These are phyloP conservation scores for Conticribra guillardii DNA, from an alignment of 108 stramenopile species.

Conservation along the genomic window DNA sequence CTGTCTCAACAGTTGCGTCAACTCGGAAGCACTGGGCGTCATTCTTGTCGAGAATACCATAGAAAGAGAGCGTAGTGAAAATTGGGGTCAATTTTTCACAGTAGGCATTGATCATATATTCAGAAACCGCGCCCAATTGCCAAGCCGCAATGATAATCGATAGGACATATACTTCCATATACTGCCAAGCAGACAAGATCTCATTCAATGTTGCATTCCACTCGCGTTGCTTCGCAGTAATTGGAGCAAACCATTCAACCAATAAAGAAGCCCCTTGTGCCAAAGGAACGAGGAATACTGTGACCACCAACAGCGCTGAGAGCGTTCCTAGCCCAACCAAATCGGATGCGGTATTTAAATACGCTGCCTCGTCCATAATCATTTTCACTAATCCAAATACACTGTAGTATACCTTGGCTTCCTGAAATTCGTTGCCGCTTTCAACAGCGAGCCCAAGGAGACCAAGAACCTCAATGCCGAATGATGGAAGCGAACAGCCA, in stretches of 20 bases:
- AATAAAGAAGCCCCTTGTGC: conserved; percentile 53
- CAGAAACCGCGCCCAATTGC: conserved; percentile 75
- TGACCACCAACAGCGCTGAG: conserved; percentile 61
- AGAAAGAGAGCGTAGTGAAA: conserved; percentile 63
- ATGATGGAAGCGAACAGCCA: conserved; percentile 65
- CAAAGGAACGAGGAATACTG: conserved; percentile 77
- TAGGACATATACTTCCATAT: conserved; percentile 81
- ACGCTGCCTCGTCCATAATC: conserved; percentile 77
- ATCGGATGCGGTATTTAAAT: conserved; percentile 52
- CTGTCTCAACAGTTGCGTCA: conserved; percentile 60
- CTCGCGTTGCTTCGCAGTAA: conserved; percentile 37
- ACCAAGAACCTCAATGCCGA: conserved; percentile 71
- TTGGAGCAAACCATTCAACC: conserved; percentile 61
- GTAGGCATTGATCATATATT: conserved; percentile 77
- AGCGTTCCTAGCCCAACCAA: conserved; percentile 71
- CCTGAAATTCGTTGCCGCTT: conserved; percentile 67
- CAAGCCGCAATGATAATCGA: conserved; percentile 72
- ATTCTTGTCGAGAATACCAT: conserved; percentile 58
- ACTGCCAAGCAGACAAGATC: conserved; percentile 80
- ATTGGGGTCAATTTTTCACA: conserved; percentile 54
- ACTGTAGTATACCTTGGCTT: conserved; percentile 61
- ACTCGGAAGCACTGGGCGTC: conserved; percentile 83
- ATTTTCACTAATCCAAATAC: conserved; percentile 60
- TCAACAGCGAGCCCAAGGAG: conserved; percentile 78
- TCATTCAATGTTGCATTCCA: conserved; percentile 54